A percentile compares a stretch with the other conserved stretches of the same genome.
phyloP scores from a whole-genome alignment of 768 basidiomycete species.

The Tubosaeta brunneosetosa region DNA sequence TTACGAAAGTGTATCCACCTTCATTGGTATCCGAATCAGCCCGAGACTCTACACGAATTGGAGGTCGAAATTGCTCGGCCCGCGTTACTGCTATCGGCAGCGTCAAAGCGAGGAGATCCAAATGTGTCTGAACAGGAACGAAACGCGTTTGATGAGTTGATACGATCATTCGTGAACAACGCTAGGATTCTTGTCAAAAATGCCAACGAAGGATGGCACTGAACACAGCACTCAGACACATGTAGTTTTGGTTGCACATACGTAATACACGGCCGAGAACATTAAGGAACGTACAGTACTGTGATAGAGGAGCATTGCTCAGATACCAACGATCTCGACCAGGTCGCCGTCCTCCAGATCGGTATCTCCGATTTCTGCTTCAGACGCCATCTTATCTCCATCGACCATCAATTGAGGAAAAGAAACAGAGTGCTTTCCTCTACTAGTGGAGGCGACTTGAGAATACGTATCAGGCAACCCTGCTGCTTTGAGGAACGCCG shows the following conservation, averaged over 20 bases:
- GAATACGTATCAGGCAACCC: constrained; percentile 55
- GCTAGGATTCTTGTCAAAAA: constrained; percentile 86
- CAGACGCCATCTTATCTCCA: constrained; percentile 63
- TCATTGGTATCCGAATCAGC: constrained; percentile 30
- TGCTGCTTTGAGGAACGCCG: constrained; percentile 67
- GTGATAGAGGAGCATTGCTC: constrained; percentile 6
- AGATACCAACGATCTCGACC: constrained; percentile 68
- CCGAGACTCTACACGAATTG: constrained; percentile 74
- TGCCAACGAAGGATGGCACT: constrained; percentile 47
- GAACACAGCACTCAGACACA: background rate
- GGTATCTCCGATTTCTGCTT: constrained; percentile 55
- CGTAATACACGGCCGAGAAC: constrained; percentile 2
- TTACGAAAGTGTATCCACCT: background rate
- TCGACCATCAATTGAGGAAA: constrained; percentile 51
- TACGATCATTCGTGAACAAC: constrained; percentile 91
- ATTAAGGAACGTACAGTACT: constrained; percentile 14
- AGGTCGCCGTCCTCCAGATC: constrained; percentile 79
- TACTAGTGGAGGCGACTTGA: constrained; percentile 30
- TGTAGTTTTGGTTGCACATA: background rate
- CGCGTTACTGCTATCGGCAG: constrained; percentile 64
- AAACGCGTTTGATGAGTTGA: constrained; percentile 82
- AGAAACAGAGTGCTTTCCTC: constrained; percentile 24
- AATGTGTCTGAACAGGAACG: constrained; percentile 59
- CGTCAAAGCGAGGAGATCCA: constrained; percentile 60
- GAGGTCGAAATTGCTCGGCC: constrained; percentile 85